A percentile compares a stretch with the other conserved stretches of the same genome.
Conservation (phyloP, 352 stramenopile genomes). For the Bremia lactucae region DNA sequence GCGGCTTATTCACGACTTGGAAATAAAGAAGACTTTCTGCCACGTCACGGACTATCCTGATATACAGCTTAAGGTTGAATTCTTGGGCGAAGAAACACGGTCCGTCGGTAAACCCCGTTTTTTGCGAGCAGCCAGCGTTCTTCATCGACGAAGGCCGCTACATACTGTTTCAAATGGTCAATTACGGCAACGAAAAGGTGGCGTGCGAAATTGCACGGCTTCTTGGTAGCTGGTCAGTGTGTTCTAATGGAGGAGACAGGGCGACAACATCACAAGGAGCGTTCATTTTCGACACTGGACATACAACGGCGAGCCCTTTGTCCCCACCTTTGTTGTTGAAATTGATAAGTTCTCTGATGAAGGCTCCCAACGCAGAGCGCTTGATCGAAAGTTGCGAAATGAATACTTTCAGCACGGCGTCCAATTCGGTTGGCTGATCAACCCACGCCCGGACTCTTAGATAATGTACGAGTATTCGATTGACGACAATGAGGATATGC, state of each 20-base stretch:
- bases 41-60: no score
- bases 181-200: constrained; percentile 10
- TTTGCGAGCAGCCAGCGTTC: constrained; percentile 14
- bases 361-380: constrained; percentile 1
- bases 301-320: constrained; percentile 12
- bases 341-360: constrained; percentile 3
- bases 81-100: constrained; percentile 7
- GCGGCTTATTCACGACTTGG: no score
- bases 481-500: constrained; percentile 7
- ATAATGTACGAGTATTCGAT: constrained; percentile 15
- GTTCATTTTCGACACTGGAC: constrained; percentile 11
- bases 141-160: constrained; percentile 18
- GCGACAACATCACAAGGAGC: constrained; percentile 1
- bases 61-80: no score
- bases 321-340: constrained; percentile 2
- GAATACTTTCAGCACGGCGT: constrained; percentile 7
- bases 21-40: no score
- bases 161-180: constrained; percentile 6
- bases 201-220: neutral
- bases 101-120: constrained; percentile 10
- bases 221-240: neutral
- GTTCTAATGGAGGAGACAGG: constrained; percentile 2
- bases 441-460: constrained; percentile 2
- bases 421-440: constrained; percentile 4
- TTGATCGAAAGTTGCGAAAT: constrained; percentile 7